Evolutionary conservation across 495 filamentous ascomycete species (phyloP).

Genomic region (Lasiosphaeriaceae sp.): DNA sequence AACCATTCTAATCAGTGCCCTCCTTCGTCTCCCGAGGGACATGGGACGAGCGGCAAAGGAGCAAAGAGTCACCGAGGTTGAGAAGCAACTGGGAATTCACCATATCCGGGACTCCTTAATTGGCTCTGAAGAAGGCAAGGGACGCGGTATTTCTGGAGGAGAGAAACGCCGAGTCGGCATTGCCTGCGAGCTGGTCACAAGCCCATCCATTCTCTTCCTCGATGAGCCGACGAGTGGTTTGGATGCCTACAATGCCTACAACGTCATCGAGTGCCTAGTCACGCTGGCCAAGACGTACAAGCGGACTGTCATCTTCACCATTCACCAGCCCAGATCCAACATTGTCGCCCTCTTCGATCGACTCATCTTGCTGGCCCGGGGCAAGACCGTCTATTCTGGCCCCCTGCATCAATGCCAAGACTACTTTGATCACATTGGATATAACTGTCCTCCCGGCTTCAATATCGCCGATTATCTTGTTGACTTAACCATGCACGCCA

Average conservation of each 20-base stretch:
- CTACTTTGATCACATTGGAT: conserved; percentile 90
- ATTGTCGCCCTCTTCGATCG: conserved; percentile 98
- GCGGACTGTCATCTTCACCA: conserved; percentile 95
- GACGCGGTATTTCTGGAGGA: conserved; percentile 92
- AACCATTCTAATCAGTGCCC: conserved; percentile 90
- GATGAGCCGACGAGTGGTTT: conserved; percentile 96
- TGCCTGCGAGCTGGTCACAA: conserved; percentile 95
- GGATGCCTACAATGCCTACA: conserved; percentile 95
- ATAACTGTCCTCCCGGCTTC: conserved; percentile 90
- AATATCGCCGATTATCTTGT: conserved; percentile 98
- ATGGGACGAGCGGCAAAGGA: conserved; percentile 86
- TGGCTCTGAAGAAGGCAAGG: conserved; percentile 94
- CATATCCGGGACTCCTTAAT: conserved; percentile 91
- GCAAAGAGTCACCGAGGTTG: conserved; percentile 85
- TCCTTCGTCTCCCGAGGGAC: conserved; percentile 82
- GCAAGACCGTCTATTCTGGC: conserved; percentile 88
- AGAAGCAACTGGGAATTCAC: conserved; percentile 89
- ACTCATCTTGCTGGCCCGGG: conserved; percentile 82
- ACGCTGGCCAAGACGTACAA: conserved; percentile 94
- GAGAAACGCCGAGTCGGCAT: conserved; percentile 96
- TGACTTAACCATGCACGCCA: conserved; percentile 93
- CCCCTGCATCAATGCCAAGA: conserved; percentile 83
- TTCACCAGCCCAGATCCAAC: conserved; percentile 98
- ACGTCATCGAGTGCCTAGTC: conserved; percentile 93
- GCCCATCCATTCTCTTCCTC: conserved; percentile 93